phyloP scores from a whole-genome alignment of 2,329 filamentous ascomycete genomes.

The Trichoderma lentiforme region DNA sequence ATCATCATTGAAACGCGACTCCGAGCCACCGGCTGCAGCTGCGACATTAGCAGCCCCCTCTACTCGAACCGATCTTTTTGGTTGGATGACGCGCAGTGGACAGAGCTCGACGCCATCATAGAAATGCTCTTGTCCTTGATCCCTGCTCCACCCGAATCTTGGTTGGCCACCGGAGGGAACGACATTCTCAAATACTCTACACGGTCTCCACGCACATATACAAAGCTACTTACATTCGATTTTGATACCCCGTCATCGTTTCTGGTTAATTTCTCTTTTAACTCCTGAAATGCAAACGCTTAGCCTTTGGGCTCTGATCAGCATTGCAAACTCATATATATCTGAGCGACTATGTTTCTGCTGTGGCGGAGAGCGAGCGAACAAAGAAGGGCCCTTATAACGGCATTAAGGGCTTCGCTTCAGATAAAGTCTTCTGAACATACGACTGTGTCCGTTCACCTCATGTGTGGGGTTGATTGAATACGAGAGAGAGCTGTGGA shows the following conservation, averaged over 20 bases:
- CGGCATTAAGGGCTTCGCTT: not conserved
- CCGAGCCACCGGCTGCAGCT: constrained; percentile 33
- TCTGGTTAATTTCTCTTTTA: constrained; percentile 27
- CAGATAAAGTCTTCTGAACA: not conserved
- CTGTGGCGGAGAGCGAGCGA: not conserved
- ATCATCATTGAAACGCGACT: constrained; percentile 32
- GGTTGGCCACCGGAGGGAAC: not conserved
- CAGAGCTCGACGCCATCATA: constrained; percentile 28
- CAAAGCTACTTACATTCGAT: constrained; percentile 32
- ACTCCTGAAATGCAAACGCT: constrained; percentile 6
- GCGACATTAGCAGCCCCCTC: constrained; percentile 29
- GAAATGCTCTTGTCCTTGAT: not conserved
- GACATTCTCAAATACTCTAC: constrained; percentile 3
- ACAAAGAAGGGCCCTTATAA: not conserved
- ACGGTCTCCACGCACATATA: constrained; percentile 29
- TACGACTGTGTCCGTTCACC: not conserved
- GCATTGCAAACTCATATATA: not conserved
- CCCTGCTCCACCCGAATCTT: not conserved
- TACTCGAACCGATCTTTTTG: constrained; percentile 43
- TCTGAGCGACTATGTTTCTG: not conserved
- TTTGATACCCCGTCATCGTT: constrained; percentile 36
- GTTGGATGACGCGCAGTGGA: constrained; percentile 47
- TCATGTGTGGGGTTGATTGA: not conserved
- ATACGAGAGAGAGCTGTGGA: not conserved
- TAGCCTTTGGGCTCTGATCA: not conserved